Conservation (phyloP, 805 yeast genomes). For the Candida michaelii region DNA sequence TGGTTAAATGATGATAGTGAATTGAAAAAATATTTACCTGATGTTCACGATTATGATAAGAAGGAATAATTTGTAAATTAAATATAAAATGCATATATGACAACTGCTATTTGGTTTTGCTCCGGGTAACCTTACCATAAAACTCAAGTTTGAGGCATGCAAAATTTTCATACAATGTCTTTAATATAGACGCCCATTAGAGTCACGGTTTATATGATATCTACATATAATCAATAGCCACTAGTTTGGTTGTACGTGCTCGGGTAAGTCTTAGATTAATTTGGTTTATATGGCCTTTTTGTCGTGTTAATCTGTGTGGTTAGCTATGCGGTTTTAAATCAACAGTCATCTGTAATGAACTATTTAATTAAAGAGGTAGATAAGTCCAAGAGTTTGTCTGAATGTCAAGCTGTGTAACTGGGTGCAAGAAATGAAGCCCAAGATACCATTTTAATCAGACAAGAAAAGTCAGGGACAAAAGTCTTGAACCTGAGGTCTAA, state of each 20-base stretch:
- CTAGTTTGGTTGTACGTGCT: conserved; percentile 69
- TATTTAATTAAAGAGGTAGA: too few relatives aligned
- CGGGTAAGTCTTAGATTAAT: conserved; percentile 87
- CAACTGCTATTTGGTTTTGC: neutral
- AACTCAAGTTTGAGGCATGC: neutral
- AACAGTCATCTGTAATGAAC: conserved; percentile 51
- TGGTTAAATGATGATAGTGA: conserved; percentile 59
- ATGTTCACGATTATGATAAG: conserved; percentile 58
- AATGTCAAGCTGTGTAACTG: neutral
- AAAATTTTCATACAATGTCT: conserved; percentile 42
- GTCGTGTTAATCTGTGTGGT: conserved; percentile 51
- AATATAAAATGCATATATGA: neutral
- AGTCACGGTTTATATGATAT: conserved; percentile 61
- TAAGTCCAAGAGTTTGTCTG: too few relatives aligned
- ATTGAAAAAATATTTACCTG: conserved; percentile 55
- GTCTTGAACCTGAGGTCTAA: too few relatives aligned
- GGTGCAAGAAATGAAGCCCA: too few relatives aligned
- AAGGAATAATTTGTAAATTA: conserved; percentile 16
- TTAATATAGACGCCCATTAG: conserved; percentile 79
- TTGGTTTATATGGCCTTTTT: conserved; percentile 50
- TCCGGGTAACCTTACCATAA: conserved; percentile 10
- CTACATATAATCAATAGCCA: conserved; percentile 48
- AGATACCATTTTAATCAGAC: too few relatives aligned
- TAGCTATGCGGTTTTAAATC: conserved; percentile 76
- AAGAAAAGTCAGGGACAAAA: too few relatives aligned